Evolutionary conservation across 23 red algal species (phyloP).

Genomic region (Gracilaria vermiculophylla): DNA sequence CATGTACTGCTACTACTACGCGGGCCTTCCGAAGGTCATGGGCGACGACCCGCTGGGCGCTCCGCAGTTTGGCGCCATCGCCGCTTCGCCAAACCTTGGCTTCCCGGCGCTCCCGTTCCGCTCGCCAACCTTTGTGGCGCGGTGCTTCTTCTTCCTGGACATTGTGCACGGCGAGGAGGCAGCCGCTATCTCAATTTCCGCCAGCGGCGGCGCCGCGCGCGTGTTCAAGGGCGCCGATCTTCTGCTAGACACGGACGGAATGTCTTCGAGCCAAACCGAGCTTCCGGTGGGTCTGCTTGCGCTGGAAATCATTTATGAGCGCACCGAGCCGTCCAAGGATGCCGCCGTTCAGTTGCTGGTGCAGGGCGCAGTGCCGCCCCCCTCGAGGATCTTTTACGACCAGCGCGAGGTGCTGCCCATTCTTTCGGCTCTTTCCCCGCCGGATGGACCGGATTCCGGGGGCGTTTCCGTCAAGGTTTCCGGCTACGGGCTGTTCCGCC

Average conservation of each 20-base stretch:
- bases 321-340: not conserved
- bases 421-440: constrained; percentile 20
- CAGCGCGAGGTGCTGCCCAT: constrained; percentile 35
- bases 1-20: constrained; percentile 73
- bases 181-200: not conserved
- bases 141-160: constrained; percentile 55
- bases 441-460: constrained; percentile 18
- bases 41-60: not conserved
- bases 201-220: constrained; percentile 29
- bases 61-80: constrained; percentile 31
- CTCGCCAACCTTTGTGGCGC: constrained; percentile 9
- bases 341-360: constrained; percentile 18
- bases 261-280: constrained; percentile 6
- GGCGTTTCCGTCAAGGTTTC: constrained; percentile 44
- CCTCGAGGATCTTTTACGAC: constrained; percentile 27
- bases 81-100: not conserved
- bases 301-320: constrained; percentile 46
- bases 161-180: not conserved
- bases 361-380: not conserved
- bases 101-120: constrained; percentile 33
- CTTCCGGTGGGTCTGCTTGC: constrained; percentile 41
- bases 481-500: constrained; percentile 44
- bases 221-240: constrained; percentile 57
- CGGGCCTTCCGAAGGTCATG: not conserved
- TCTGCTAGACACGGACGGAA: constrained; percentile 12